Percentiles rank a stretch among this genome's conserved stretches.
Conservation (phyloP, 177 flowering plant genomes). For the Tripterygium wilfordii region DNA sequence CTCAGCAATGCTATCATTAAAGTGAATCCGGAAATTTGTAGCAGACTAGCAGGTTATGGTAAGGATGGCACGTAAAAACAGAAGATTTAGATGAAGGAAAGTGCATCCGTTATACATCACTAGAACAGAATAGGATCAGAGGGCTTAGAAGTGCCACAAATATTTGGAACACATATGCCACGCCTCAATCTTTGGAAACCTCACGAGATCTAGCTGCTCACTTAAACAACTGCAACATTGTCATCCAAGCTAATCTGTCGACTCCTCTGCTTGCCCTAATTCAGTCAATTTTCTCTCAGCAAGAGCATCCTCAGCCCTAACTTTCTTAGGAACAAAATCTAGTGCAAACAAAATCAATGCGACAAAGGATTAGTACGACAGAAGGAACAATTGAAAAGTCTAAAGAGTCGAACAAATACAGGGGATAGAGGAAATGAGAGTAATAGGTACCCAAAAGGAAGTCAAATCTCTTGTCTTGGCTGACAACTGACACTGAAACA, state of each 20-base stretch:
- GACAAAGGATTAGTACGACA: not conserved
- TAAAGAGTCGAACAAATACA: too few species aligned
- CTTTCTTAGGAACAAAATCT: conserved; percentile 74
- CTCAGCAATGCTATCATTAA: too few species aligned
- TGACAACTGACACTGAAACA: conserved; percentile 60
- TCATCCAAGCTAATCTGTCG: not conserved
- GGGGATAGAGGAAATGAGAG: not conserved
- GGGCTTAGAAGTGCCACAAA: too few species aligned
- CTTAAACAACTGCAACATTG: not conserved
- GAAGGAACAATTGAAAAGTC: too few species aligned
- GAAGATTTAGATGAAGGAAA: too few species aligned
- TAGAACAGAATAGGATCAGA: too few species aligned
- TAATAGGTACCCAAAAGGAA: conserved; percentile 58
- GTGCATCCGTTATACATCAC: too few species aligned
- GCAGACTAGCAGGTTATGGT: too few species aligned
- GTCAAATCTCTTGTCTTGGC: conserved; percentile 47
- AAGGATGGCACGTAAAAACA: too few species aligned
- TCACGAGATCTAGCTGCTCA: not conserved
- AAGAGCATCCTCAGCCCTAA: conserved; percentile 62
- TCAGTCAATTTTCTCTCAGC: conserved; percentile 18
- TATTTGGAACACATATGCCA: too few species aligned
- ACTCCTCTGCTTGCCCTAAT: conserved; percentile 5
- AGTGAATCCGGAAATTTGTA: too few species aligned
- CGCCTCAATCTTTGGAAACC: too few species aligned
- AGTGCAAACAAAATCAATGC: not conserved